Evolutionary conservation across 1,284 basidiomycete species (phyloP).

Genomic region (Cutaneotrichosporon daszewskae): DNA sequence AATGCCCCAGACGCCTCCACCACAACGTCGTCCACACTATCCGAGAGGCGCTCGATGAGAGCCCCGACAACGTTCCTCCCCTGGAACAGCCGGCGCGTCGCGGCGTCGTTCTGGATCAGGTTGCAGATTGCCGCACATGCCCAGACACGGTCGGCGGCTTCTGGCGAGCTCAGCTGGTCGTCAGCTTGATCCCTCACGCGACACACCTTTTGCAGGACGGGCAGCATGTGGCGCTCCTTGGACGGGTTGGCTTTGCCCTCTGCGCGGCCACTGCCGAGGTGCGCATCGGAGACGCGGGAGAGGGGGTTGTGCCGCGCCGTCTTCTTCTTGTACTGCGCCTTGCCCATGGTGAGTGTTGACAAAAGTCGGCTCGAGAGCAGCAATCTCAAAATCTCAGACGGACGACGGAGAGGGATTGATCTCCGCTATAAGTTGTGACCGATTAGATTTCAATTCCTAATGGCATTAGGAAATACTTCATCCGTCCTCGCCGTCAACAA

Average conservation of each 20-base stretch:
- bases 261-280: conserved; percentile 63
- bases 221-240: conserved; percentile 70
- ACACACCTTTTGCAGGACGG: conserved; percentile 75
- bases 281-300: conserved; percentile 82
- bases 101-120: conserved; percentile 80
- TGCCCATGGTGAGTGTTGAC: conserved; percentile 60
- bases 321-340: conserved; percentile 70
- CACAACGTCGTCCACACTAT: conserved; percentile 77
- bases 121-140: conserved; percentile 87
- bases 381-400: not conserved
- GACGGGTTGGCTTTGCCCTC: conserved; percentile 48
- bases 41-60: conserved; percentile 74
- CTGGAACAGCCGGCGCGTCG: conserved; percentile 77
- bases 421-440: too few relatives aligned
- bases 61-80: conserved; percentile 83
- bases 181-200: not conserved
- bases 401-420: not conserved
- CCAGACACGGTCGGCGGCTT: conserved; percentile 77
- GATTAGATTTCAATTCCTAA: too few relatives aligned
- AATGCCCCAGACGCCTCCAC: conserved; percentile 78
- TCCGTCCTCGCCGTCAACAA: too few relatives aligned
- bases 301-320: conserved; percentile 74
- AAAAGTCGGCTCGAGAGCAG: not conserved
- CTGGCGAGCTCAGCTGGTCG: conserved; percentile 51
- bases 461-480: too few relatives aligned